Evolutionary conservation across 179 eudicot genomes (phyloP), one percentile per base, ranked within the genome.

Genomic region (Beta corolliflora): DNA sequence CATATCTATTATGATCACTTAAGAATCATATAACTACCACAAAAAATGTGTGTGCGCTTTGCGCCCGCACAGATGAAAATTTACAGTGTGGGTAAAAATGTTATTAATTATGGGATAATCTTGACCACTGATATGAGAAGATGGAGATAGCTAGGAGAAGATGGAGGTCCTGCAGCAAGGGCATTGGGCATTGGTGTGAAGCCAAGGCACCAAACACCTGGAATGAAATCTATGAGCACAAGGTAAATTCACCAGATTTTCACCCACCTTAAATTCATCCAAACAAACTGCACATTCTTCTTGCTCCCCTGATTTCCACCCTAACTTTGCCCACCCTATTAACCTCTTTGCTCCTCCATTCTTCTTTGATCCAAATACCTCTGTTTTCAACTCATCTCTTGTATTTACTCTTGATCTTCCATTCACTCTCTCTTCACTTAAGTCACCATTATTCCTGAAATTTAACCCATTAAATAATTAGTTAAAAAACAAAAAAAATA

Each of bases 161-260:
- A 87, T 80, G 59, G 84, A 56, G 18, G 31, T 74, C 73, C 97
- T 85, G 77, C 98, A 94, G 83, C 97, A 92, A 70, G 98, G 98
- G 83, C 98, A 94, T 55, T 88, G 97, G 0, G 91, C 73, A 83
- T 85, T 86, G 48, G 77, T 81, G 55, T 91, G 81, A 7, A 94
- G 86, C 98, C 97, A 91, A 56, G 97, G 97, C 44, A 83, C 25
- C 84, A 94, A 79, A 68, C 97, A 94, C 70, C 36, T 83, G 1
- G 93, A 88, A 80, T 94, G 98, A 85, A 94, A 93, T 53, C 83
- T 86, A 76, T 94, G 98, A 45, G 90, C 88, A 50, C 97, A 94
- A 0, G 87, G 84, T 53, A 94, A 75, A 36, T 88, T 89, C 21
- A 84, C 86, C 75, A 94, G 71, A 45, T 79, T 79, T 53, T 94